These are phyloP conservation scores for Russula foetens DNA, from an alignment of 768 basidiomycete genomes.

Conservation along the genomic window DNA sequence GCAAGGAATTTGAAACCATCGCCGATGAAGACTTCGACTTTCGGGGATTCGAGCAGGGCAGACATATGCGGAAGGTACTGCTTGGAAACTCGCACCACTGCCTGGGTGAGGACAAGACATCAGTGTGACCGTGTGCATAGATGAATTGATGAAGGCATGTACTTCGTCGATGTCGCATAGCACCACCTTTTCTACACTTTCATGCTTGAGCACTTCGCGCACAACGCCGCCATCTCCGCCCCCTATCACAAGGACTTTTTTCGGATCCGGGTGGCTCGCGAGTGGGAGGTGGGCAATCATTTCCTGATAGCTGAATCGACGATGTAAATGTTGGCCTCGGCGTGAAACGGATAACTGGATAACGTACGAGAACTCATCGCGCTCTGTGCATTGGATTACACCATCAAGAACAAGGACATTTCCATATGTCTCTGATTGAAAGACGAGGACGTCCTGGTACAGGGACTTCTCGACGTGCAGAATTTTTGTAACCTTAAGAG, in stretches of 20 bases:
- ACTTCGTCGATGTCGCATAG: conserved; percentile 98
- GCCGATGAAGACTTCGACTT: conserved; percentile 80
- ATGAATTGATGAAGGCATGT: not conserved
- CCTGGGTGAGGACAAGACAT: conserved; percentile 35
- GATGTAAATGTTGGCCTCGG: not conserved
- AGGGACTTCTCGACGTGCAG: conserved; percentile 88
- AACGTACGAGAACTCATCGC: conserved; percentile 95
- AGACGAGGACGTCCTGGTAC: conserved; percentile 96
- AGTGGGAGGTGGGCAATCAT: conserved; percentile 99
- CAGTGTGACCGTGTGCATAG: not conserved
- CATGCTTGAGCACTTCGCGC: conserved; percentile 93
- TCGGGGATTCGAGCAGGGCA: conserved; percentile 63
- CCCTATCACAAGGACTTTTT: conserved; percentile 93
- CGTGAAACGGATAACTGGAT: conserved; percentile 26
- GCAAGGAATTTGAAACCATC: conserved; percentile 97
- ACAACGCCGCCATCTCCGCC: conserved; percentile 99
- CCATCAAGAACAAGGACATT: conserved; percentile 95
- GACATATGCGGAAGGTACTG: conserved; percentile 93
- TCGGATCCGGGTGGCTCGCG: conserved; percentile 91
- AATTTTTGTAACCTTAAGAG: conserved; percentile 90
- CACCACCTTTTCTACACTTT: conserved; percentile 82
- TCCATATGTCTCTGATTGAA: conserved; percentile 93
- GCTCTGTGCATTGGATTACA: conserved; percentile 94
- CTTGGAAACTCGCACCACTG: conserved; percentile 93
- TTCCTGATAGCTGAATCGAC: conserved; percentile 78